These are phyloP conservation scores for Geotrichum cucujoidarum DNA, from an alignment of 1,139 yeast species.

Conservation along the genomic window DNA sequence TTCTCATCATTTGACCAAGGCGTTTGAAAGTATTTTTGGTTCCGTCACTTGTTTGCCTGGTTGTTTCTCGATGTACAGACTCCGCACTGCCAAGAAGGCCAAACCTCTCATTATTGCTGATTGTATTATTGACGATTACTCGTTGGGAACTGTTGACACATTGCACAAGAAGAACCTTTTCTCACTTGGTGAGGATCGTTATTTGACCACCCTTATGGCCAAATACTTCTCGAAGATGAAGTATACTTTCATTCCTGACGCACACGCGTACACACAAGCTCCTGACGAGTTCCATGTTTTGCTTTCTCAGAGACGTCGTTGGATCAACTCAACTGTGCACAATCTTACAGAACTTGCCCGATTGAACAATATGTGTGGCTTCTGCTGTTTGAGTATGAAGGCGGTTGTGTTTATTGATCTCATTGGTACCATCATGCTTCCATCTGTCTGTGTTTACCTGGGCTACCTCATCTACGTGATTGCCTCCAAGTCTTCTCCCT, in stretches of 20 bases:
- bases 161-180: constrained; percentile 42
- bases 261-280: constrained; percentile 42
- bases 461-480: constrained; percentile 39
- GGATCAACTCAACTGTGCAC: constrained; percentile 45
- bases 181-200: constrained; percentile 43
- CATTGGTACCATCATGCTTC: constrained; percentile 41
- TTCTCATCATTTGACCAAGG: constrained; percentile 42
- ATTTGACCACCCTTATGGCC: constrained; percentile 40
- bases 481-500: constrained; percentile 30
- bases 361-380: constrained; percentile 41
- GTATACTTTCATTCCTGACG: constrained; percentile 40
- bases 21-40: constrained; percentile 41
- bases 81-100: constrained; percentile 37
- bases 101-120: constrained; percentile 39
- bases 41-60: constrained; percentile 43
- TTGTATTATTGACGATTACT: constrained; percentile 38
- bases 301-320: constrained; percentile 43
- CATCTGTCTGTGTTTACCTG: constrained; percentile 41
- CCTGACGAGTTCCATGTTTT: constrained; percentile 43
- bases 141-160: constrained; percentile 39
- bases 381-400: constrained; percentile 43
- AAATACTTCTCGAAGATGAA: constrained; percentile 39
- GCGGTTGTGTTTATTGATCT: constrained; percentile 41
- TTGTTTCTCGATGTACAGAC: constrained; percentile 41
- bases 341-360: constrained; percentile 41